Conservation (phyloP, 441 rosid genomes). For the Populus hybrid region DNA sequence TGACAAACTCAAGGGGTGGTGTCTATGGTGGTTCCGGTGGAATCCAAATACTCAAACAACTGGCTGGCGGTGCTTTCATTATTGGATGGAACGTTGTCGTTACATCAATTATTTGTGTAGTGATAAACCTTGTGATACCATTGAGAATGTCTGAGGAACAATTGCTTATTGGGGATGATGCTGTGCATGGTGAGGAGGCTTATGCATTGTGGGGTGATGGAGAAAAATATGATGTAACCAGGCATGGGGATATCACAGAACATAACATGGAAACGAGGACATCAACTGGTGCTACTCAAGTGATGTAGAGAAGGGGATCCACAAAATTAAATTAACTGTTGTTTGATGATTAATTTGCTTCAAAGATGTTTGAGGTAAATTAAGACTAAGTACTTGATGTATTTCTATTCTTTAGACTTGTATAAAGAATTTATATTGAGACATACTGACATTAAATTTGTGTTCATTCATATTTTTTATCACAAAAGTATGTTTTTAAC, state of each 20-base stretch:
- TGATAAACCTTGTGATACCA: constrained; percentile 34
- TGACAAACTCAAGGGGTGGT: constrained; percentile 42
- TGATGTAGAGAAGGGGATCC: constrained; percentile 18
- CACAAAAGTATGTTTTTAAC: too few species aligned
- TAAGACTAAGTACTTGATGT: not conserved
- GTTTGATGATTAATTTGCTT: not conserved
- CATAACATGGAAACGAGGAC: not conserved
- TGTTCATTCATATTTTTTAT: not conserved
- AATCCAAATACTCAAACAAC: constrained; percentile 45
- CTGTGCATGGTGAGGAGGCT: constrained; percentile 66
- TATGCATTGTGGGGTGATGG: constrained; percentile 64
- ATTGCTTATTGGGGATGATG: constrained; percentile 49
- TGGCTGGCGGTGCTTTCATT: constrained; percentile 43
- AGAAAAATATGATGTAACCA: constrained; percentile 37
- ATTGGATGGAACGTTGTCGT: constrained; percentile 45
- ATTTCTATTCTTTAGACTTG: not conserved
- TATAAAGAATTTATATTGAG: not conserved
- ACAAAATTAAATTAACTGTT: not conserved
- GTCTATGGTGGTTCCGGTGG: constrained; percentile 52
- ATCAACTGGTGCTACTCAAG: constrained; percentile 31
- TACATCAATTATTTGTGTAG: constrained; percentile 44
- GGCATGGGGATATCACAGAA: constrained; percentile 16
- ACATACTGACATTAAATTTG: not conserved
- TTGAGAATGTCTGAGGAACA: constrained; percentile 57
- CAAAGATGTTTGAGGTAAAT: not conserved